These are phyloP conservation scores for Thyridium curvatum DNA, from an alignment of 2,329 filamentous ascomycete species.

Conservation along the genomic window DNA sequence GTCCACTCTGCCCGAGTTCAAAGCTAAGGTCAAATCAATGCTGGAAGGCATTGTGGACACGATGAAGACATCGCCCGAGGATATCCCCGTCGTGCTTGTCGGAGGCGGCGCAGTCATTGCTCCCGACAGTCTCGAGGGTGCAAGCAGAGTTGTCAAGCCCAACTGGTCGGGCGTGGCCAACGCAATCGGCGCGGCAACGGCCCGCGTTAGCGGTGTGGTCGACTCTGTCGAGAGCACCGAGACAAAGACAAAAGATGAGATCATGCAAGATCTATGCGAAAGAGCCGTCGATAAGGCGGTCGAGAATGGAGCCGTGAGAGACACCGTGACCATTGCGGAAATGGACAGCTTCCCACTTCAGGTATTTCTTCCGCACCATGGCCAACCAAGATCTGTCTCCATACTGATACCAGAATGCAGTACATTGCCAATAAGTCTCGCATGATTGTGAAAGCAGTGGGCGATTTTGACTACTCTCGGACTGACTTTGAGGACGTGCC, in stretches of 20 bases:
- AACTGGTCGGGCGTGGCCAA: slow-evolving; percentile 55
- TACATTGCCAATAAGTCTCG: slow-evolving; percentile 46
- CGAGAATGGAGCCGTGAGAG: slow-evolving; percentile 34
- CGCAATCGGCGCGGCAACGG: slow-evolving; percentile 58
- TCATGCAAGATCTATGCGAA: slow-evolving; percentile 28
- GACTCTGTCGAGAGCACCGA: slow-evolving; percentile 45
- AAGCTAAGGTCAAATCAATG: slow-evolving; percentile 37
- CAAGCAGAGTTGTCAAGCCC: slow-evolving; percentile 49
- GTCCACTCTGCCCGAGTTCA: slow-evolving; percentile 29
- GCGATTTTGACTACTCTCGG: slow-evolving; percentile 44
- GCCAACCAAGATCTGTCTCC: not conserved
- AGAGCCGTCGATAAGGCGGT: slow-evolving; percentile 38
- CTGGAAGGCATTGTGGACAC: slow-evolving; percentile 51
- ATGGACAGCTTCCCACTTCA: slow-evolving; percentile 48
- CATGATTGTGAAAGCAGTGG: slow-evolving; percentile 54
- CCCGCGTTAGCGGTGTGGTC: slow-evolving; percentile 48
- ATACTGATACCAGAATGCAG: too few relatives aligned
- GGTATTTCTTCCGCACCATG: too few relatives aligned
- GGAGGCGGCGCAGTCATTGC: slow-evolving; percentile 57
- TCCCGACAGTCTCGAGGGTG: slow-evolving; percentile 47
- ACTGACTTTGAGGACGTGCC: slow-evolving; percentile 14
- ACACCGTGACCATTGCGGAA: slow-evolving; percentile 41
- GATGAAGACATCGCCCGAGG: slow-evolving; percentile 57
- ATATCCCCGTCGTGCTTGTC: slow-evolving; percentile 54
- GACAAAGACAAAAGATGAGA: slow-evolving; percentile 25